Base-by-base conservation (phyloP, 495 filamentous ascomycete genomes). In the Cryomyces antarcticus region DNA sequence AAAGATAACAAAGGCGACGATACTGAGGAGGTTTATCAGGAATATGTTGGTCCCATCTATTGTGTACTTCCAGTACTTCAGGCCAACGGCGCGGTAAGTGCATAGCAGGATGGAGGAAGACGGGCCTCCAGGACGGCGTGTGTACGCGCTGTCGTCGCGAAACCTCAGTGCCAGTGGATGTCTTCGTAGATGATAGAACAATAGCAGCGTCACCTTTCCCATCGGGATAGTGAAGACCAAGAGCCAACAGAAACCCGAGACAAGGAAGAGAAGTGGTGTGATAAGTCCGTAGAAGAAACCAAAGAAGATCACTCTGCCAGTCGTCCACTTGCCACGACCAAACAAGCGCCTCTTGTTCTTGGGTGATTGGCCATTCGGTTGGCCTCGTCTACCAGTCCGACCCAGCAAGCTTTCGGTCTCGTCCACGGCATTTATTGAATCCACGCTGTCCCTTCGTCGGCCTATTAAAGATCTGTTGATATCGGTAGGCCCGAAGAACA, bases 11-110 rank as follows among this genome's bases (percentile, higher is more conserved):
- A 99, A 93, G 12, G 81, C 60, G 37, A 95, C 88, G 30, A 99
- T 70, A 17, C 71, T 77, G 60, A 95, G 80, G 37, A 99, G 69
- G 55, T 99, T 99, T 64, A 99, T 93, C 52, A 99, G 74, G 62
- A 96, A 95, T 54, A 99, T 88, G 62, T 99, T 99, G 38, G 92
- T 96, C 42, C 89, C 89, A 52, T 95, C 89, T 46, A 99, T 69
- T 10, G 89, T 99, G 59, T 99, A 99, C 58, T 96, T 99, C 85
- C 92, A 99, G 62, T 99, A 99, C 59, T 88, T 85, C 38, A 77
- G 62, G 17, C 89, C 89, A 10, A 87, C 88, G 29, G 88, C 89
- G 46, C 92, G 82, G 60, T 99, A 96, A 9, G 92, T 96, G 69
- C 89, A 99, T 7, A 99, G 65, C 37, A 99, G 64, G 42, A 99